Base-by-base conservation (phyloP, 805 yeast genomes). In the Candida caryicola region DNA sequence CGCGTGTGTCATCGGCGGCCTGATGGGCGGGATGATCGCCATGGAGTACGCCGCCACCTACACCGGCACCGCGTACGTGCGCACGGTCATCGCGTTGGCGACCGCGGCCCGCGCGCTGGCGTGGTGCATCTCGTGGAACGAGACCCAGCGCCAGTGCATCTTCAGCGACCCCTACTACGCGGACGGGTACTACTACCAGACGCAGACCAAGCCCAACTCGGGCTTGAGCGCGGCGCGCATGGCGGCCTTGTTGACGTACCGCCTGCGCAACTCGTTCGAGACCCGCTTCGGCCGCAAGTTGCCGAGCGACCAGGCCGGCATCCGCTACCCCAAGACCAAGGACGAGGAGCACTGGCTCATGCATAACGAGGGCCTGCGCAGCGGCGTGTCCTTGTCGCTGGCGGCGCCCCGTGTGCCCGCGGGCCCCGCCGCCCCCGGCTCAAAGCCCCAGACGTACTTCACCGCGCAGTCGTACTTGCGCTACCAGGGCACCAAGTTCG, bases 111-210 rank as follows among this genome's bases (percentile, higher is more conserved):
- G 95, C 54, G 95, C 90, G 31, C 84, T 95, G 2, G 99, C 99
- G 0, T 93, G 99, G 99, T 93, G 98, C 49, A 93, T 93, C 29
- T 86, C 96, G 3, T 93, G 99, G 99, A 91, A 95, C 38, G 99
- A 93, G 57, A 95, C 99, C 2, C 99, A 93, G 64, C 76, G 99
- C 51, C 99, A 93, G 59, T 81, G 95, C 46, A 88, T 93, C 19
- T 93, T 90, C 62, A 83, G 95, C 9, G 99, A 93, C 59, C 98
- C 98, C 7, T 84, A 85, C 55, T 93, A 89, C 59, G 73, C 77
- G 39, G 96, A 90, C 54, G 99, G 99, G 1, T 89, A 86, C 62
- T 69, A 69, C 45, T 91, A 87, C 57, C 65, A 79, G 9, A 66
- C 76, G 23, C 56, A 52, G 4, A 46, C 36, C 9, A 95, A 89